Evolutionary conservation across 2,329 filamentous ascomycete species (phyloP).

Genomic region (Paecilomyces formosus): DNA sequence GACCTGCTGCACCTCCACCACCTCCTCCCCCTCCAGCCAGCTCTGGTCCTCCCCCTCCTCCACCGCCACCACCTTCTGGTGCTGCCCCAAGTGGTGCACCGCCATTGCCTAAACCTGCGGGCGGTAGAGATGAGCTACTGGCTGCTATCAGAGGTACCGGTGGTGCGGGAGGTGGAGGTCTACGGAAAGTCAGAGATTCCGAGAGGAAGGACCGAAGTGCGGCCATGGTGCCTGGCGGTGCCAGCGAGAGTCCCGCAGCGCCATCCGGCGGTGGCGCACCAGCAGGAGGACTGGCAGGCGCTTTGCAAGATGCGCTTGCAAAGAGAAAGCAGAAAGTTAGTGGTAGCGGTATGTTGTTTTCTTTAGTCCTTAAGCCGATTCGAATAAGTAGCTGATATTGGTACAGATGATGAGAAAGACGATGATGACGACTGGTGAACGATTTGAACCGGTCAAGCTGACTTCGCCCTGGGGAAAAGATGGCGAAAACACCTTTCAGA

Average conservation of each 20-base stretch:
- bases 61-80: constrained; percentile 40
- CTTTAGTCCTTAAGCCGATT: neutral
- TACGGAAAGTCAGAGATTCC: constrained; percentile 38
- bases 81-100: constrained; percentile 28
- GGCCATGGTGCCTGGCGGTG: constrained; percentile 36
- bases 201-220: constrained; percentile 42
- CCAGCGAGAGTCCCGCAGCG: constrained; percentile 55
- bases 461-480: neutral
- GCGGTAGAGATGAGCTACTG: constrained; percentile 36
- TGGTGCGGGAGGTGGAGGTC: constrained; percentile 42
- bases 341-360: constrained; percentile 70
- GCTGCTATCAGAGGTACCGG: constrained; percentile 48
- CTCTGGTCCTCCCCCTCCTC: constrained; percentile 33
- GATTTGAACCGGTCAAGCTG: constrained; percentile 1
- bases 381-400: constrained; percentile 3
- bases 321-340: constrained; percentile 91
- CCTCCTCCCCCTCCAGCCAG: constrained; percentile 30
- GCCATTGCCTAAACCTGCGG: constrained; percentile 34
- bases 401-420: constrained; percentile 38
- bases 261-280: constrained; percentile 44
- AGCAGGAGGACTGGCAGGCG: constrained; percentile 66
- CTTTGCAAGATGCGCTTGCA: constrained; percentile 67
- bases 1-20: constrained; percentile 28
- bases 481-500: neutral
- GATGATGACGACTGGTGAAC: constrained; percentile 40